phyloP scores from a whole-genome alignment of 805 yeast genomes.

The Ogataea wickerhamii region DNA sequence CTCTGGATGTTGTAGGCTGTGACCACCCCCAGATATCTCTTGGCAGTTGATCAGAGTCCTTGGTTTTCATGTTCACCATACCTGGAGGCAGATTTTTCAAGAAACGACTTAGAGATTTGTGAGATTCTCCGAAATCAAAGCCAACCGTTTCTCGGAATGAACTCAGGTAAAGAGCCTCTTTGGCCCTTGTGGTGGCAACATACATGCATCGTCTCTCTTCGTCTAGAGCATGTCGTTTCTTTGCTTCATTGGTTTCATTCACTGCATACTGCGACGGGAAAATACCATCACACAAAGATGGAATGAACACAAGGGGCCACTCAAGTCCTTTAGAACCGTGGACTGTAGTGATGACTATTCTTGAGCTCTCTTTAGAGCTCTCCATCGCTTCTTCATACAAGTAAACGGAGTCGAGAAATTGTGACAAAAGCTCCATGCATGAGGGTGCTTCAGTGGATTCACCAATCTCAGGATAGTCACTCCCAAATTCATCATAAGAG shows the following conservation, averaged over 20 bases:
- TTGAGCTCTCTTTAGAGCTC: constrained; percentile 12
- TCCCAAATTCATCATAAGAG: constrained; percentile 17
- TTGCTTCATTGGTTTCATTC: constrained; percentile 23
- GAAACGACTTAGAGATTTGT: constrained; percentile 9
- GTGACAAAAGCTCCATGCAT: constrained; percentile 22
- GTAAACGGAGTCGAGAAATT: constrained; percentile 32
- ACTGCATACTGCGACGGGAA: constrained; percentile 57
- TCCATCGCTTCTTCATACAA: constrained; percentile 26
- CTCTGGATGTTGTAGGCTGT: too few relatives aligned
- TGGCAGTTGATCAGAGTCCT: background rate
- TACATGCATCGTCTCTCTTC: constrained; percentile 86
- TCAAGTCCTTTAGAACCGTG: constrained; percentile 94
- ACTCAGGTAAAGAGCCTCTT: constrained; percentile 32
- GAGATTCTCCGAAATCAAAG: constrained; percentile 13
- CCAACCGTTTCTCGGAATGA: constrained; percentile 18
- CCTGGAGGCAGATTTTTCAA: constrained; percentile 8
- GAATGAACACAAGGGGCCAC: constrained; percentile 89
- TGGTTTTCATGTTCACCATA: constrained; percentile 1
- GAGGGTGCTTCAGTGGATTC: constrained; percentile 16
- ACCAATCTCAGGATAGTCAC: constrained; percentile 21
- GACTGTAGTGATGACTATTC: constrained; percentile 62
- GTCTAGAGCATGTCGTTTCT: constrained; percentile 37
- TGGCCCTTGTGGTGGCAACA: constrained; percentile 87
- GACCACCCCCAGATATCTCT: background rate
- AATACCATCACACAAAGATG: constrained; percentile 63